phyloP scores from a whole-genome alignment of 2,329 filamentous ascomycete species.

The Biscogniauxia marginata region DNA sequence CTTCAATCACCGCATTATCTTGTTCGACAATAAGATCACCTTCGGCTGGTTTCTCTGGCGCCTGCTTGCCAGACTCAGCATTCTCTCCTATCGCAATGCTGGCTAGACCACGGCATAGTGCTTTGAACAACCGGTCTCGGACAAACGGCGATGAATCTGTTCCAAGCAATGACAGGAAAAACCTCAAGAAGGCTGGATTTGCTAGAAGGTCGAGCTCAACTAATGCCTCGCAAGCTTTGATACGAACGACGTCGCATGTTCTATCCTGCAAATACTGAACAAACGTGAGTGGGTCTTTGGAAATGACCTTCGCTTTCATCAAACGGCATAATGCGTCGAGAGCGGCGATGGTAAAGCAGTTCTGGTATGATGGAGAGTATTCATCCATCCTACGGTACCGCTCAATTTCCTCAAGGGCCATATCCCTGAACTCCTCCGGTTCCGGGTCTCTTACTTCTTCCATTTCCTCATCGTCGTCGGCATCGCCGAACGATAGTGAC shows the following conservation, averaged over 20 bases:
- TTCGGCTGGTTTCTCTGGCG: conserved; percentile 26
- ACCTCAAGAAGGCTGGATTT: conserved; percentile 52
- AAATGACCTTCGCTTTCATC: conserved; percentile 64
- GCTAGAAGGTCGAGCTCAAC: conserved; percentile 62
- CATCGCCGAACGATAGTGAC: conserved; percentile 43
- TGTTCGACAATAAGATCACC: conserved; percentile 49
- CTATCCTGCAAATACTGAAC: conserved; percentile 64
- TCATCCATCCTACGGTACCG: conserved; percentile 66
- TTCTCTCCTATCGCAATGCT: conserved; percentile 64
- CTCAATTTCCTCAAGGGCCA: conserved; percentile 62
- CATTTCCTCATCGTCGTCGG: conserved; percentile 42
- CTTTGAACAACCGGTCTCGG: conserved; percentile 58
- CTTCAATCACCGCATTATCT: conserved; percentile 42
- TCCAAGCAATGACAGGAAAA: conserved; percentile 57
- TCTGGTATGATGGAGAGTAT: conserved; percentile 67
- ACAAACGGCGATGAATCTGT: conserved; percentile 65
- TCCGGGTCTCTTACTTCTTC: conserved; percentile 42
- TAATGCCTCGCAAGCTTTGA: conserved; percentile 64
- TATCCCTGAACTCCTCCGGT: conserved; percentile 49
- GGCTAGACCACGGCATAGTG: conserved; percentile 59
- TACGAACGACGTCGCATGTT: conserved; percentile 60
- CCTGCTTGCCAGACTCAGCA: conserved; percentile 30
- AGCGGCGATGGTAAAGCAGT: conserved; percentile 62
- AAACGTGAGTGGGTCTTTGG: conserved; percentile 53
- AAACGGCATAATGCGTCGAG: conserved; percentile 60